Conservation (phyloP, 345 rosid species). For the Citrus sinensis region DVS_A1.0 CM039163.1:41338001-41338500, state of each 20-base stretch:
- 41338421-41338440: too few species aligned
- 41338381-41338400: neutral
- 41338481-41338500: neutral
- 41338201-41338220: neutral
- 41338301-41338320: slow-evolving; percentile 70
- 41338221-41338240: neutral
- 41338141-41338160: neutral
- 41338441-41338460: too few species aligned
- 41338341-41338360: slow-evolving; percentile 79
- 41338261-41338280: slow-evolving; percentile 6
- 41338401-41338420: neutral
- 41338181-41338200: neutral
- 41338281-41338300: slow-evolving; percentile 68
- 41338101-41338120: neutral
- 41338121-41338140: neutral
- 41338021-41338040: neutral
- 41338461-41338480: neutral
- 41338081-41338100: neutral
- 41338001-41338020: neutral
- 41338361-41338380: slow-evolving; percentile 44
- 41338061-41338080: neutral
- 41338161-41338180: neutral
- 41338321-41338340: slow-evolving; percentile 60
- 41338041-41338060: neutral
- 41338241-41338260: neutral